Conservation (phyloP, 2,329 filamentous ascomycete species). For the Neonectria ditissima region DNA sequence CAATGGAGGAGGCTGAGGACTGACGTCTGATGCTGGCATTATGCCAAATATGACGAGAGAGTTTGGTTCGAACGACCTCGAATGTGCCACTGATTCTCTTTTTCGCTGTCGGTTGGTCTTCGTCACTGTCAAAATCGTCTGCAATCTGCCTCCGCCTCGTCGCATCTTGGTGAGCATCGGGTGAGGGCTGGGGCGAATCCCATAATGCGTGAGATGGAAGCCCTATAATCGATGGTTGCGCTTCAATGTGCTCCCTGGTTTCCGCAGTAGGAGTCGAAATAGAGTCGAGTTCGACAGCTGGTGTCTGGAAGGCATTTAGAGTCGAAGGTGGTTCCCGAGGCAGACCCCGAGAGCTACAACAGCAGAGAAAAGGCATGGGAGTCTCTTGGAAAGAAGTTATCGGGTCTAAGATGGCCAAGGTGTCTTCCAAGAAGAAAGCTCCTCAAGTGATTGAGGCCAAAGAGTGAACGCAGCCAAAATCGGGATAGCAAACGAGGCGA, state of each 20-base stretch:
- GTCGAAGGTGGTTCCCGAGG: conserved; percentile 1
- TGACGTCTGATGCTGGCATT: conserved; percentile 55
- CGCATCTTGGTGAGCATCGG: conserved; percentile 5
- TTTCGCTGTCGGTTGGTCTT: conserved; percentile 39
- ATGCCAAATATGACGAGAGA: conserved; percentile 61
- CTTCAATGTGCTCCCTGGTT: background rate
- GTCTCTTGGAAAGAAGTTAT: background rate
- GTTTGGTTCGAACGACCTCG: conserved; percentile 57
- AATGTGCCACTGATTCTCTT: conserved; percentile 56
- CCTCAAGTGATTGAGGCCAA: conserved; percentile 11
- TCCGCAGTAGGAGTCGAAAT: background rate
- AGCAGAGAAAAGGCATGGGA: conserved; percentile 41
- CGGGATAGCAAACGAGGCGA: conserved; percentile 12
- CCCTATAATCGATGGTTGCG: conserved; percentile 25
- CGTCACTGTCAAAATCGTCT: conserved; percentile 57
- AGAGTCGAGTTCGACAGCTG: conserved; percentile 15
- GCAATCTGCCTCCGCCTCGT: conserved; percentile 46
- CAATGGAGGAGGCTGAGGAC: conserved; percentile 56
- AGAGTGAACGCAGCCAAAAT: conserved; percentile 20
- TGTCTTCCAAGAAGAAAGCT: conserved; percentile 34
- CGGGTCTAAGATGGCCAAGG: background rate
- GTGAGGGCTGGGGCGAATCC: conserved; percentile 6
- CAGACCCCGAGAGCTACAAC: conserved; percentile 36
- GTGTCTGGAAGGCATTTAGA: conserved; percentile 3
- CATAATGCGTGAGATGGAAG: conserved; percentile 29